Conservation (phyloP, 73 alveolate genomes). For the Tetrahymena elliotti region DNA sequence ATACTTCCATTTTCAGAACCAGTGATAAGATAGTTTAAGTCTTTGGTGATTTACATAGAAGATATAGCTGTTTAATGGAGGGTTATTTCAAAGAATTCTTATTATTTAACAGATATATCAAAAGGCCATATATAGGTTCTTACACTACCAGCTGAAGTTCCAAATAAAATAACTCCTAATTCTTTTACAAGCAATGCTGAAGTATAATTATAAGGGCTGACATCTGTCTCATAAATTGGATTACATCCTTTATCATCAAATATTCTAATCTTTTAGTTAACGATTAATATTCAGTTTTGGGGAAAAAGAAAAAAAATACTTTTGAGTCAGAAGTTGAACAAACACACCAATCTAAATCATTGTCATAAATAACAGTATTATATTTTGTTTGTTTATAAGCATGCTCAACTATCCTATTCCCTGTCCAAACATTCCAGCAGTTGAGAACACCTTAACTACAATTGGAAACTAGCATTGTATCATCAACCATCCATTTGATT, state of each 20-base stretch:
- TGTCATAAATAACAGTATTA: background rate
- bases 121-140: conserved; percentile 40
- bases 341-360: background rate
- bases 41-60: background rate
- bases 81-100: conserved; percentile 8
- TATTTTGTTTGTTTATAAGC: background rate
- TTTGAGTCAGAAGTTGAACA: background rate
- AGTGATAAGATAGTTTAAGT: conserved; percentile 1
- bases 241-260: conserved; percentile 31
- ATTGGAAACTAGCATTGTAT: background rate
- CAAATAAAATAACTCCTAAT: conserved; percentile 23
- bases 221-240: conserved; percentile 21
- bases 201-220: conserved; percentile 12
- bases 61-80: conserved; percentile 29
- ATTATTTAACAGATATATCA: background rate
- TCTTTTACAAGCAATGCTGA: background rate
- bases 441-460: background rate
- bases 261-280: conserved; percentile 2
- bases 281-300: too few species aligned
- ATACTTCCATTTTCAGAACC: conserved; percentile 36
- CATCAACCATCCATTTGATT: background rate
- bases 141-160: conserved; percentile 33
- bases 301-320: background rate
- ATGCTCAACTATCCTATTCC: background rate
- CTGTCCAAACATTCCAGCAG: background rate